Base-by-base conservation (phyloP, 1,284 basidiomycete genomes). In the Pisolithus thermaeus region DNA sequence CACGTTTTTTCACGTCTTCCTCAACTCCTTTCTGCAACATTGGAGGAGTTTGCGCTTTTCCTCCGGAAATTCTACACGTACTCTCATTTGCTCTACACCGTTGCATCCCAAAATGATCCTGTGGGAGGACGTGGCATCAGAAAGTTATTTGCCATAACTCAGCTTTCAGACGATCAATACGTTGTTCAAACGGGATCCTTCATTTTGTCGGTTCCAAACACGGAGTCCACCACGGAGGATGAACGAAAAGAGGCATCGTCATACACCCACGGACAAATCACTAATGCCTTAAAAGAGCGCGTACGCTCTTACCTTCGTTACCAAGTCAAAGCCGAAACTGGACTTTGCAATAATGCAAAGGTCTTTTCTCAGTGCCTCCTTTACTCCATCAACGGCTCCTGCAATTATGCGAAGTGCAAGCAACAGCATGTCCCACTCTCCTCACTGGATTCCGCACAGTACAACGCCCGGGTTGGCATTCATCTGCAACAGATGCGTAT, bases 401-500 rank as follows among this genome's bases (percentile, higher is more conserved):
- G 79, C 52, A 63, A 68, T 35, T 60, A 69, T 4, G 0, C 2
- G 0, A 47, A 63, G 0, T 81, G 79, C 52, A 65, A 65, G 7
- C 62, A 64, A 28, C 66, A 70, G 3, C 79, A 81, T 53, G 51
- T 70, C 12, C 43, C 55, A 7, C 12, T 54, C 0, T 51, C 53
- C 0, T 47, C 59, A 7, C 56, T 75, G 40, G 60, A 63, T 41
- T 32, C 59, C 0, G 61, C 58, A 11, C 65, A 60, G 52, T 79
- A 74, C 54, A 72, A 74, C 39, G 7, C 51, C 4, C 73, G 72
- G 3, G 62, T 80, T 6, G 64, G 70, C 2, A 59, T 78, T 18
- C 70, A 76, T 57, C 58, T 81, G 1, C 72, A 74, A 44, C 79
- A 81, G 52, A 73, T 81, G 3, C 51, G 68, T 35, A 74, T 81